phyloP scores from a whole-genome alignment of 345 rosid species.

The Lepidium sativum region DNA sequence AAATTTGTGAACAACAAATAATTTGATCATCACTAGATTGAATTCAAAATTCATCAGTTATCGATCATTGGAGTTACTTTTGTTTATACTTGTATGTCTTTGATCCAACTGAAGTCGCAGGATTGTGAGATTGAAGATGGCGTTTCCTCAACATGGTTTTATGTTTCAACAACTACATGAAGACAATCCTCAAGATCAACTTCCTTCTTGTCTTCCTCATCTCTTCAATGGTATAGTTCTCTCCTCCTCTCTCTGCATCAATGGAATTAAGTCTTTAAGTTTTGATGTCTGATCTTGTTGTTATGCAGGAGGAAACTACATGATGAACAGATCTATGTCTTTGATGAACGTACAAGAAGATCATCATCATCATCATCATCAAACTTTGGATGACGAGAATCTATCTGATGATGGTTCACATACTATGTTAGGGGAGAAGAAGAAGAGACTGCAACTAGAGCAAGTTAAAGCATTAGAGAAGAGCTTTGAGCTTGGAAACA shows the following conservation, averaged over 20 bases:
- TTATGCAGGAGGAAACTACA: slow-evolving; percentile 39
- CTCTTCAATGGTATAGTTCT: slow-evolving; percentile 47
- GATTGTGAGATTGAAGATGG: slow-evolving; percentile 36
- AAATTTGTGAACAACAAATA: not conserved
- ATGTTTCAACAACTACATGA: slow-evolving; percentile 49
- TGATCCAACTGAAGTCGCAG: slow-evolving; percentile 17
- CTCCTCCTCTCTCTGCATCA: not conserved
- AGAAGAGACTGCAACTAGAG: slow-evolving; percentile 59
- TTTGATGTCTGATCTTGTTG: not conserved
- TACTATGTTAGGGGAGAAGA: slow-evolving; percentile 49
- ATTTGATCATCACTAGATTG: not conserved
- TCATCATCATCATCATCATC: not conserved
- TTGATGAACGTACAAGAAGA: slow-evolving; percentile 45
- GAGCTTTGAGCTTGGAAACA: slow-evolving; percentile 69
- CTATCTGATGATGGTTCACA: slow-evolving; percentile 73
- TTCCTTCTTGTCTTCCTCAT: slow-evolving; percentile 45
- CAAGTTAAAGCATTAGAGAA: slow-evolving; percentile 68
- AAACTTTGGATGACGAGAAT: slow-evolving; percentile 37
- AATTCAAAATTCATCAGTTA: not conserved
- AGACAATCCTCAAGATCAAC: slow-evolving; percentile 43
- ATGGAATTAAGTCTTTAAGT: not conserved
- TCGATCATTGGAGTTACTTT: not conserved
- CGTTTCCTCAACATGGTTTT: slow-evolving; percentile 61
- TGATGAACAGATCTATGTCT: slow-evolving; percentile 78
- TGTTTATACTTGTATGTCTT: slow-evolving; percentile 13